Percentiles rank a stretch among this genome's conserved stretches.
These are phyloP conservation scores for Colletotrichum salicis DNA, from an alignment of 2,329 filamentous ascomycete genomes.

Conservation along the genomic window DNA sequence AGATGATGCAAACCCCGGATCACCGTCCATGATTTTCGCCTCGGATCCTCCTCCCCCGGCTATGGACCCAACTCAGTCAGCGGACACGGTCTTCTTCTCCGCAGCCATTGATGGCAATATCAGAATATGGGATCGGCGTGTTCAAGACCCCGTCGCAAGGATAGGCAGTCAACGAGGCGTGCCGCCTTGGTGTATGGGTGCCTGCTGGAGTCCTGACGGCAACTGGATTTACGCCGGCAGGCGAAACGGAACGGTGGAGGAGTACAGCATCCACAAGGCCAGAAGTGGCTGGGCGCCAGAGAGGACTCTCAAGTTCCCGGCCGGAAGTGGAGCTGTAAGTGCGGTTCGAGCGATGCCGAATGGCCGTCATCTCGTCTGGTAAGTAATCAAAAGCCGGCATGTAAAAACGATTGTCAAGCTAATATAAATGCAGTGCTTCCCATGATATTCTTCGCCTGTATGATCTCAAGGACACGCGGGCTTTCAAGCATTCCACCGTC, in stretches of 20 bases:
- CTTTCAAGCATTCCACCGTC: constrained; percentile 79
- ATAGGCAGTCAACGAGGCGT: constrained; percentile 79
- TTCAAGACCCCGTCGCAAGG: constrained; percentile 79
- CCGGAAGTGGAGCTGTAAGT: constrained; percentile 89
- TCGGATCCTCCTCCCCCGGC: constrained; percentile 51
- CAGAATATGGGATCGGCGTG: constrained; percentile 91
- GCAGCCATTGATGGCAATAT: constrained; percentile 88
- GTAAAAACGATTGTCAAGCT: neutral
- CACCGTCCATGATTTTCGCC: constrained; percentile 51
- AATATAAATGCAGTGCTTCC: constrained; percentile 71
- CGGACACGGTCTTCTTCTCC: constrained; percentile 85
- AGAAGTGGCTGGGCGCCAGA: constrained; percentile 75
- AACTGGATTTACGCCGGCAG: constrained; percentile 95
- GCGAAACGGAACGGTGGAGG: constrained; percentile 92
- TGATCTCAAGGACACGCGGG: constrained; percentile 77
- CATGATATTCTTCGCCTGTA: constrained; percentile 95
- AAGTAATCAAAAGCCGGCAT: constrained; percentile 35
- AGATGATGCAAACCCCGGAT: constrained; percentile 40
- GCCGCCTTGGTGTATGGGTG: constrained; percentile 97
- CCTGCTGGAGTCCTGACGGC: constrained; percentile 95
- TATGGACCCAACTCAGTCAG: constrained; percentile 68
- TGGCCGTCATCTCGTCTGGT: constrained; percentile 87
- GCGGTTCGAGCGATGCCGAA: constrained; percentile 92
- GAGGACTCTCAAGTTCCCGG: constrained; percentile 86
- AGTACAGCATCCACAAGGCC: constrained; percentile 87